Base-by-base conservation (phyloP, 345 rosid genomes). In the Sisymbrium altissimum region DNA sequence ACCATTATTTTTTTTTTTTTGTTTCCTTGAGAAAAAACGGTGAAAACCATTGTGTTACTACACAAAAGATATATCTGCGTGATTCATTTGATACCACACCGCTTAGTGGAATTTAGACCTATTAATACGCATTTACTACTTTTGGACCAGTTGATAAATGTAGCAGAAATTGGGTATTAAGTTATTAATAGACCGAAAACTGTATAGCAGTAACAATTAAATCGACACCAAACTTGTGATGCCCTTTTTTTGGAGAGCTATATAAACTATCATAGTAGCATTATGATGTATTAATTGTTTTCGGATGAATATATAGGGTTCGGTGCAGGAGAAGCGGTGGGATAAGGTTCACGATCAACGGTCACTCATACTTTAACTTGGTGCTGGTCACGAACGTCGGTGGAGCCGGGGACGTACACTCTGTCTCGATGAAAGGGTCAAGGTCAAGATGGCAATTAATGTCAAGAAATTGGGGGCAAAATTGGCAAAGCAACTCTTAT, bases 381-480 rank as follows among this genome's bases (percentile, higher is more conserved):
- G 96, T 89, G 8, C 82, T 89, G 2, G 15, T 89, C 23, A 89
- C 92, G 4, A 89, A 89, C 58, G 95, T 89, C 3, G 95, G 95
- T 4, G 95, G 95, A 30, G 92, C 92, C 9, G 95, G 95, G 0
- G 92, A 89, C 35, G 84, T 87, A 29, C 89, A 81, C 48, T 54
- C 90, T 1, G 95, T 87, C 2, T 71, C 89, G 19, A 77, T 89
- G 62, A 89, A 74, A 70, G 96, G 96, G 4, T 87, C 92, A 18
- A 81, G 83, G 62, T 73, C 90, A 27, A 80, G 70, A 55, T 87
- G 95, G 90, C 88, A 87, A 55, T 69, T 81, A 19, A 87, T 89
- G 92, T 87, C 92, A 12, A 81, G 95, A 60, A 89, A 89, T n/a
- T 89, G 95, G 95, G 95, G 95, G 30, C 95, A 89, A 59, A 89